Conservation (phyloP, 495 filamentous ascomycete genomes). For the Pyrenopolyporus hunteri region DNA sequence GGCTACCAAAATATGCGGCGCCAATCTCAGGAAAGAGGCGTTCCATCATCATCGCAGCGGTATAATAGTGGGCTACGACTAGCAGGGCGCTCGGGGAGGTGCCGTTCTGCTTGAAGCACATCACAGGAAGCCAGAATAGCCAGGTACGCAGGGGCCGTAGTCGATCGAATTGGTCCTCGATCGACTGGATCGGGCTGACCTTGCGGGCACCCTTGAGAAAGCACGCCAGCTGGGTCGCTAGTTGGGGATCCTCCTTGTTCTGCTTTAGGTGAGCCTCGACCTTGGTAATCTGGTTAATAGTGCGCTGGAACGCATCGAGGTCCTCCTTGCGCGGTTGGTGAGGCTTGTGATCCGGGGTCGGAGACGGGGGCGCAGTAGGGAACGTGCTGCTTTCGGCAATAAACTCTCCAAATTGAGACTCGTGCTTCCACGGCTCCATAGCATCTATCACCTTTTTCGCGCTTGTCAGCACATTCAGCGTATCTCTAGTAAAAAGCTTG, state of each 20-base stretch:
- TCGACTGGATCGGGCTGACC: constrained; percentile 71
- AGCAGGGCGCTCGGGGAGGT: constrained; percentile 72
- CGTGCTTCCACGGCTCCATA: constrained; percentile 92
- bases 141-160: constrained; percentile 85
- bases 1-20: constrained; percentile 80
- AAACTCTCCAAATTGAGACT: constrained; percentile 83
- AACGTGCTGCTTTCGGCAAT: constrained; percentile 77
- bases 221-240: constrained; percentile 76
- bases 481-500: not conserved
- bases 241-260: constrained; percentile 73
- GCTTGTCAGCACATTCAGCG: constrained; percentile 39
- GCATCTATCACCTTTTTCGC: constrained; percentile 77
- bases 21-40: constrained; percentile 90
- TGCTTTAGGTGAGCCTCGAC: constrained; percentile 74
- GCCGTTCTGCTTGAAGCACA: constrained; percentile 63
- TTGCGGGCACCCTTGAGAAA: constrained; percentile 82
- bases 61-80: constrained; percentile 90
- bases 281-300: constrained; percentile 70
- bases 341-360: constrained; percentile 63
- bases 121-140: constrained; percentile 93
- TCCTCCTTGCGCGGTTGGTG: constrained; percentile 69
- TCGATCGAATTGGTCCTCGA: constrained; percentile 84
- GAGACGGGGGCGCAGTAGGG: constrained; percentile 65
- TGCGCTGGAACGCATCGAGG: constrained; percentile 66
- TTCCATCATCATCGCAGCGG: constrained; percentile 83